Evolutionary conservation across 495 filamentous ascomycete genomes (phyloP).

Genomic region (Bathelium albidoporum): DNA sequence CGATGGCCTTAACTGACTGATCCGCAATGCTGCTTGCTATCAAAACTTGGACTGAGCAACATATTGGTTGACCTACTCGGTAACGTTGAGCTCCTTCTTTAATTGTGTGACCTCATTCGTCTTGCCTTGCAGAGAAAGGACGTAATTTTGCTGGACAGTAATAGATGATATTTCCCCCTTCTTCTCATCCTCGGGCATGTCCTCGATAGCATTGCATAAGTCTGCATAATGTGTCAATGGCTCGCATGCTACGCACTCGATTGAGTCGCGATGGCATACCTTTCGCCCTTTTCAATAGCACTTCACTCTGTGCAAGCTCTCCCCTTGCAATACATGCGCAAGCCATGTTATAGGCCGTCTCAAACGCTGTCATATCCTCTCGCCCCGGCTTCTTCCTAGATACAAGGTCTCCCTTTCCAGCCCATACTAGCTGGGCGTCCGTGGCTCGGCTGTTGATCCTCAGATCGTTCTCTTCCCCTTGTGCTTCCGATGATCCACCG

Average conservation of each 20-base stretch:
- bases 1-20: conserved; percentile 62
- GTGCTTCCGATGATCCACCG: conserved; percentile 34
- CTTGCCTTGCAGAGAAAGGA: conserved; percentile 62
- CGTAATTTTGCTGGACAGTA: conserved; percentile 74
- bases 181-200: conserved; percentile 75
- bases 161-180: conserved; percentile 76
- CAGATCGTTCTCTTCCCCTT: conserved; percentile 74
- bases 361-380: conserved; percentile 82
- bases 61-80: conserved; percentile 41
- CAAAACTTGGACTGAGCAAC: background rate
- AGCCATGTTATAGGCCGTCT: conserved; percentile 87
- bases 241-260: background rate
- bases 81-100: conserved; percentile 50
- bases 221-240: conserved; percentile 34
- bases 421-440: conserved; percentile 82
- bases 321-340: conserved; percentile 75
- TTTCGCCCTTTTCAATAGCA: conserved; percentile 74
- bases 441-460: conserved; percentile 74
- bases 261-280: conserved; percentile 32
- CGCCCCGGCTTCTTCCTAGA: conserved; percentile 47
- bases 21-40: conserved; percentile 47
- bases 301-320: conserved; percentile 60
- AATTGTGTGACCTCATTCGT: conserved; percentile 59
- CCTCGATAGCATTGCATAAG: conserved; percentile 73
- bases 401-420: conserved; percentile 46